A percentile compares a stretch with the other conserved stretches of the same genome.
Evolutionary conservation across 495 filamentous ascomycete genomes (phyloP).

Genomic region (Cetradonia linearis): DNA sequence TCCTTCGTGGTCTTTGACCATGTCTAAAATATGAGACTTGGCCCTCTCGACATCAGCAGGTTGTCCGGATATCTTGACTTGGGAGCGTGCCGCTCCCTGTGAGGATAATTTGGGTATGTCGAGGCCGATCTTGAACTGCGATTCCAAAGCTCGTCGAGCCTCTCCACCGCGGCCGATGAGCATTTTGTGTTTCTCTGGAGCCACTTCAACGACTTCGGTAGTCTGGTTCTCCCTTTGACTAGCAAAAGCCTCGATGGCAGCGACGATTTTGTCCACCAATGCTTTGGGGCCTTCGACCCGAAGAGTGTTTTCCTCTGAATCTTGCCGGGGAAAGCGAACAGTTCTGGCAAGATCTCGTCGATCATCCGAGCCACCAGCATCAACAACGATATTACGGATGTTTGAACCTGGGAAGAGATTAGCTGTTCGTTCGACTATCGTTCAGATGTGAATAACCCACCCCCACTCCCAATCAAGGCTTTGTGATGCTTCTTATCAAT

Average conservation of each 20-base stretch:
- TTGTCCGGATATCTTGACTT: slow-evolving; percentile 74
- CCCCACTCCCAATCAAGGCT: slow-evolving; percentile 76
- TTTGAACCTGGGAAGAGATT: slow-evolving; percentile 51
- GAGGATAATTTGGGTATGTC: slow-evolving; percentile 72
- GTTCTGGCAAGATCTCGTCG: slow-evolving; percentile 67
- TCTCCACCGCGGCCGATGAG: slow-evolving; percentile 91
- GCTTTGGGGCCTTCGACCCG: slow-evolving; percentile 71
- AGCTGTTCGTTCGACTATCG: not conserved
- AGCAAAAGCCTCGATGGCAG: slow-evolving; percentile 68
- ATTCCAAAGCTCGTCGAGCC: slow-evolving; percentile 72
- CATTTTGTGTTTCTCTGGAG: slow-evolving; percentile 75
- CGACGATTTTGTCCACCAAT: slow-evolving; percentile 81
- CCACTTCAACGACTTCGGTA: slow-evolving; percentile 64
- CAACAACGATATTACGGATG: slow-evolving; percentile 74
- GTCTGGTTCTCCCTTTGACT: slow-evolving; percentile 68
- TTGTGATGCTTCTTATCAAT: slow-evolving; percentile 89
- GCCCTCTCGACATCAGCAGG: slow-evolving; percentile 70
- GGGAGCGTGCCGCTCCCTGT: slow-evolving; percentile 53
- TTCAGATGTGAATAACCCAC: slow-evolving; percentile 42
- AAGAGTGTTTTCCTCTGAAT: slow-evolving; percentile 66
- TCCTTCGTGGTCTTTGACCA: slow-evolving; percentile 79
- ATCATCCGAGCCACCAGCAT: slow-evolving; percentile 83
- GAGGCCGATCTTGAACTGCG: slow-evolving; percentile 76
- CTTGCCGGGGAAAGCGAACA: slow-evolving; percentile 82
- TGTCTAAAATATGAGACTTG: slow-evolving; percentile 65